Evolutionary conservation across 2,329 filamentous ascomycete genomes (phyloP).

Genomic region (Cladosporium sp.): DNA sequence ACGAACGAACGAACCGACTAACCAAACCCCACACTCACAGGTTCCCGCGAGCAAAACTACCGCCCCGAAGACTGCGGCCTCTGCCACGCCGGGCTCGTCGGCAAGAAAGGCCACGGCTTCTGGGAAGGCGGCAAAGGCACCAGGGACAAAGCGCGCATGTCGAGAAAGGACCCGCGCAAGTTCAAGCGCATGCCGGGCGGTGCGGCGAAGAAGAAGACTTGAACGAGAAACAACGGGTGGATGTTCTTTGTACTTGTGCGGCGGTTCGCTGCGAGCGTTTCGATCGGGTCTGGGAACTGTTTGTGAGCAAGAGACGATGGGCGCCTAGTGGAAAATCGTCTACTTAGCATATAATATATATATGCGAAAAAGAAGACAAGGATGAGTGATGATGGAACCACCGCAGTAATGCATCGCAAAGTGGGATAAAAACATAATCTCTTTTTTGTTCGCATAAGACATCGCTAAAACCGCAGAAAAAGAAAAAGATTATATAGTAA

Average conservation of each 20-base stretch:
- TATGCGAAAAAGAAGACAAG: neutral
- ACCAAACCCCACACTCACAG: constrained; percentile 35
- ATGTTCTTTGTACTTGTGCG: neutral
- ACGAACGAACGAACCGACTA: neutral
- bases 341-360: neutral
- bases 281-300: neutral
- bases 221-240: neutral
- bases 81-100: constrained; percentile 69
- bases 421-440: neutral
- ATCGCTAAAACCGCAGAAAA: constrained; percentile 12
- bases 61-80: constrained; percentile 72
- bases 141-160: constrained; percentile 70
- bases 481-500: constrained; percentile 6
- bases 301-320: neutral
- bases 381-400: neutral
- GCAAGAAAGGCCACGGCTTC: constrained; percentile 68
- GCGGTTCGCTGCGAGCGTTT: neutral
- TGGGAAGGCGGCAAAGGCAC: constrained; percentile 83
- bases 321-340: neutral
- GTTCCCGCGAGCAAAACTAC: constrained; percentile 76
- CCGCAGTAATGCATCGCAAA: neutral
- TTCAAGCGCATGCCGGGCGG: constrained; percentile 47
- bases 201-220: constrained; percentile 15
- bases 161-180: constrained; percentile 72
- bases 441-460: neutral